A percentile compares a stretch with the other conserved stretches of the same genome.
Evolutionary conservation across 176 grass and related monocot genomes (phyloP).

Genomic region (Triticum monococcum): DNA sequence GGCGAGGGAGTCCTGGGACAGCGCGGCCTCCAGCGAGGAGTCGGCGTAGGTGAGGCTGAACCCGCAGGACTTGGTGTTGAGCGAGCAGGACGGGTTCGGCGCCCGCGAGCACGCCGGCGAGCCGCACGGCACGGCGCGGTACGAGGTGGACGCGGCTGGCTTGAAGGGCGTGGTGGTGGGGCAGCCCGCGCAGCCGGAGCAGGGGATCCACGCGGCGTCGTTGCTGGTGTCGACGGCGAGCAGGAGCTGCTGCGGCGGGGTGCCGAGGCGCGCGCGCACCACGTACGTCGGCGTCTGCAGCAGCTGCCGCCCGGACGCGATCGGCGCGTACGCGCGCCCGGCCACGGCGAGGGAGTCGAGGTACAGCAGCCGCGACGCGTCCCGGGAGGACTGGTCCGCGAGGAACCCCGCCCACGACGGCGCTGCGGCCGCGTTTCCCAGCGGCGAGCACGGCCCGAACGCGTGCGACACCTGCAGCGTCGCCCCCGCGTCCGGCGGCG

Average conservation of each 20-base stretch:
- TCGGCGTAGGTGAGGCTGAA: constrained; percentile 72
- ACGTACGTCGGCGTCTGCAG: constrained; percentile 87
- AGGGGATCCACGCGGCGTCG: constrained; percentile 87
- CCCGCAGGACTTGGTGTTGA: constrained; percentile 34
- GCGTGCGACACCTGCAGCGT: constrained; percentile 67
- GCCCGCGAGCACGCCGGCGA: constrained; percentile 53
- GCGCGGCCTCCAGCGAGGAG: constrained; percentile 55
- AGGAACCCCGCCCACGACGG: constrained; percentile 59
- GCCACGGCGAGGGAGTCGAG: constrained; percentile 48
- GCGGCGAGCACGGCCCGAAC: constrained; percentile 61
- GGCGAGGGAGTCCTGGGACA: constrained; percentile 67
- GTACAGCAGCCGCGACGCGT: constrained; percentile 64
- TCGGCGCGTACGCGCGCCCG: constrained; percentile 54
- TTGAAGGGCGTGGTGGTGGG: constrained; percentile 49
- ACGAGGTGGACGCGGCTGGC: constrained; percentile 38
- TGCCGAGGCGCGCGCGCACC: constrained; percentile 68
- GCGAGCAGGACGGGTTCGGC: constrained; percentile 52
- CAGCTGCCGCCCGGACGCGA: constrained; percentile 76
- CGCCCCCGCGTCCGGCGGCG: constrained; percentile 43
- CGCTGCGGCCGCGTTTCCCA: not conserved
- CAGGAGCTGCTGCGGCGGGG: constrained; percentile 68
- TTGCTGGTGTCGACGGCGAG: constrained; percentile 85
- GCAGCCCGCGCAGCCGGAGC: constrained; percentile 58
- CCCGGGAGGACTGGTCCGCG: constrained; percentile 44
- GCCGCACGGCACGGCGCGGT: constrained; percentile 51